Conservation (phyloP, 1,139 yeast species). For the Sugiyamaella sp. region DNA sequence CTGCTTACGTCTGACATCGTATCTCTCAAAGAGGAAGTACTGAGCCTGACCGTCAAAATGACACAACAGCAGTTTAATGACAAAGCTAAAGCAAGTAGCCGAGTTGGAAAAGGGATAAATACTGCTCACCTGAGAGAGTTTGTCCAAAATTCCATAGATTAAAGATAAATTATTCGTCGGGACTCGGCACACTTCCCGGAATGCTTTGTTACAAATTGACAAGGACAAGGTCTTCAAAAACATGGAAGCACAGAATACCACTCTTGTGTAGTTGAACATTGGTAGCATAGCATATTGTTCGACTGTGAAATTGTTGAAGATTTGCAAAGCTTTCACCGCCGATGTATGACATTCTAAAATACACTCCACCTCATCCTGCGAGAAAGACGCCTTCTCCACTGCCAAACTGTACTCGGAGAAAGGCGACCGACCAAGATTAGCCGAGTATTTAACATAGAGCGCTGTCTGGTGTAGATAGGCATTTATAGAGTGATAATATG, state of each 20-base stretch:
- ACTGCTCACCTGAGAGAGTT: conserved; percentile 29
- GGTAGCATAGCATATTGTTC: conserved; percentile 56
- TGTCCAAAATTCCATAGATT: conserved; percentile 50
- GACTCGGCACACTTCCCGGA: conserved; percentile 50
- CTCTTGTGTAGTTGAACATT: conserved; percentile 61
- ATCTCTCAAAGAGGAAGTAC: conserved; percentile 21
- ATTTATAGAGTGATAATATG: conserved; percentile 59
- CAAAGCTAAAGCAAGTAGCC: conserved; percentile 35
- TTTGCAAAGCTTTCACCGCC: conserved; percentile 29
- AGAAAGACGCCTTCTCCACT: conserved; percentile 31
- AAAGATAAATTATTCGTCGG: conserved; percentile 52
- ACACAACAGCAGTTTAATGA: conserved; percentile 35
- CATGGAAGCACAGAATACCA: conserved; percentile 70
- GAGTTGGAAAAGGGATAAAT: conserved; percentile 36
- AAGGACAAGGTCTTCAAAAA: conserved; percentile 61
- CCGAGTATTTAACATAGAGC: conserved; percentile 41
- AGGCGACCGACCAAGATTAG: conserved; percentile 41
- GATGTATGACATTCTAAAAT: conserved; percentile 34
- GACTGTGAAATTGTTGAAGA: conserved; percentile 23
- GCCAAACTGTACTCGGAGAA: conserved; percentile 43
- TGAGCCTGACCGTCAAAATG: conserved; percentile 38
- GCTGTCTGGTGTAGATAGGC: conserved; percentile 73
- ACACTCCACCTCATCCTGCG: conserved; percentile 31
- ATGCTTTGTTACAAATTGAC: conserved; percentile 57
- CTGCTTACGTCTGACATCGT: not conserved